Percentiles rank a stretch among this genome's conserved stretches.
Evolutionary conservation across 805 yeast genomes (phyloP).

Genomic region (Isabelozyma rhagii): DNA sequence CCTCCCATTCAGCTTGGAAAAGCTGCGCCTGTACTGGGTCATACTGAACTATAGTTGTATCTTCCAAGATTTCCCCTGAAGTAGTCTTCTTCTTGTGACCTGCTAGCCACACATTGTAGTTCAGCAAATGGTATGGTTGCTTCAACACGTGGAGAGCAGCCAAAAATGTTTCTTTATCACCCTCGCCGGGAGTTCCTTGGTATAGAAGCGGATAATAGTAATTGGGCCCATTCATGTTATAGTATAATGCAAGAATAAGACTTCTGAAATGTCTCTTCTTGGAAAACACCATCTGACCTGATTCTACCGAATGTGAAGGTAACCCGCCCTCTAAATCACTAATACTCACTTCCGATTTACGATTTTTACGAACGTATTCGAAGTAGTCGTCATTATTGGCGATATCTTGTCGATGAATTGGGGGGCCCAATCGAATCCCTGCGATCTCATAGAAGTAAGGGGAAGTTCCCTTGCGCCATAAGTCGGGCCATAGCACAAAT

Average conservation of each 20-base stretch:
- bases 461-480: conserved; percentile 21
- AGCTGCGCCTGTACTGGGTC: conserved; percentile 13
- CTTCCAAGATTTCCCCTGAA: conserved; percentile 1
- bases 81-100: conserved; percentile 8
- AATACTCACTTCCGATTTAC: conserved; percentile 8
- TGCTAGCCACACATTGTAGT: conserved; percentile 5
- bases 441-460: conserved; percentile 22
- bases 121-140: conserved; percentile 21
- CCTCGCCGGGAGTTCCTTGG: conserved; percentile 25
- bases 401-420: conserved; percentile 18
- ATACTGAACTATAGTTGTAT: conserved; percentile 18
- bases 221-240: conserved; percentile 20
- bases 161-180: conserved; percentile 26
- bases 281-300: conserved; percentile 28
- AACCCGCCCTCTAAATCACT: conserved; percentile 25
- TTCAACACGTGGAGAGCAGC: conserved; percentile 25
- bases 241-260: conserved; percentile 21
- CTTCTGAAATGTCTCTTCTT: conserved; percentile 22
- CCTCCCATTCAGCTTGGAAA: conserved; percentile 13
- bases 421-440: conserved; percentile 16
- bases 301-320: conserved; percentile 16
- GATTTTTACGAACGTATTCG: conserved; percentile 11
- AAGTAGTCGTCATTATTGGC: conserved; percentile 14
- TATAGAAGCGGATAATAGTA: conserved; percentile 20
- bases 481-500: conserved; percentile 26